Evolutionary conservation across 2,329 filamentous ascomycete genomes (phyloP), one percentile per base, ranked within the genome.

Genomic region (Madurella fahalii): DNA sequence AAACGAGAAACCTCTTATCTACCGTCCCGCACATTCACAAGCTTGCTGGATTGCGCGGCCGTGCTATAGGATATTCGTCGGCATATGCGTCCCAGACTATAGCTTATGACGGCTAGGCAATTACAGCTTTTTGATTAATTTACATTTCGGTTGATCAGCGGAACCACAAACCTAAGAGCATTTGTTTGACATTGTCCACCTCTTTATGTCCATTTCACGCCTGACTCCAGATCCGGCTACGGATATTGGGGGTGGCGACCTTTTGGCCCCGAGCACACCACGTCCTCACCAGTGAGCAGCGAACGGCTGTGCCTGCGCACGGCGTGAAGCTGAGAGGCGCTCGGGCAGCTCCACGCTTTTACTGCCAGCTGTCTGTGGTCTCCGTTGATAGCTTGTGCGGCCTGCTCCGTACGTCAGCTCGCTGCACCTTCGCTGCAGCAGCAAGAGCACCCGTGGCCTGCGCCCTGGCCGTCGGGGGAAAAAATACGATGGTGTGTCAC

Each of bases 41-140:
- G 15, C 30, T 9, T 7, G 30, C 43, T 13, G 15, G 43, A 16
- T 25, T 8, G 11, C 11, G 8, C 20, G 9, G 17, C 30, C 16
- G 37, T n/a, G 34, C 17, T 25, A 11, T 25, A 5, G 34, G 11
- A 37, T 37, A 40, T 13, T 40, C n/a, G 15, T 40, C 32, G 40
- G 20, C 51, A 49, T 40, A 45, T 49, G 46, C 46, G 16, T 30
- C 39, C 15, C n/a, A 11, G 18, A 9, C 30, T 5, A 47, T 50
- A 51, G n/a, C n/a, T 30, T 40, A 7, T 37, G 9, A 37, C n/a
- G 9, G 34, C 34, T 9, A 37, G 44, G 16, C 2, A 45, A 31
- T 40, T 44, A 52, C 34, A 39, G 40, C 46, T 30, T 9, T 13
- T 48, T 51, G 44, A 56, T 56, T 46, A 56, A 52, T 40, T 13